These are phyloP conservation scores for Trichophyton schoenleinii DNA, from an alignment of 2,329 filamentous ascomycete genomes.

Conservation along the genomic window DNA sequence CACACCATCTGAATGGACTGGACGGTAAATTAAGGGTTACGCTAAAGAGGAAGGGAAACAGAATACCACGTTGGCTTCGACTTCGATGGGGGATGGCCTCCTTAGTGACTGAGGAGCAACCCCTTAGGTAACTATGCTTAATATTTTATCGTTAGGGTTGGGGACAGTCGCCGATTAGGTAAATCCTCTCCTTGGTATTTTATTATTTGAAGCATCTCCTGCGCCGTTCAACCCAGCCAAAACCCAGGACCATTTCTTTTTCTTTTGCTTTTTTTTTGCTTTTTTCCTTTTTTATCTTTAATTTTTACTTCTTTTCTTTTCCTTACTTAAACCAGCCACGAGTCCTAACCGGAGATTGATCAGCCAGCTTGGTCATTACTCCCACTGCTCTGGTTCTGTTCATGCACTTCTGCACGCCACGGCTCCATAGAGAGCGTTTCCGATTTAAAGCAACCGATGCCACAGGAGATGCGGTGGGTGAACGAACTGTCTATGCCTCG, in stretches of 20 bases:
- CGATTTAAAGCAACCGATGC: not conserved
- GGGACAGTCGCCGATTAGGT: not conserved
- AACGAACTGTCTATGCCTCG: not conserved
- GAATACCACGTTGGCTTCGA: not conserved
- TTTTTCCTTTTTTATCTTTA: not conserved
- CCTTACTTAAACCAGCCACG: not conserved
- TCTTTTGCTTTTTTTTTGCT: not conserved
- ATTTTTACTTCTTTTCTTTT: not conserved
- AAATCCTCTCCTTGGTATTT: not conserved
- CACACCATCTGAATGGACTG: not conserved
- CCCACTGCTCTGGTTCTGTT: not conserved
- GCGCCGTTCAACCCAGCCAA: not conserved
- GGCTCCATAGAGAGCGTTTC: not conserved
- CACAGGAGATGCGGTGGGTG: not conserved
- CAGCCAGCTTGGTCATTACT: not conserved
- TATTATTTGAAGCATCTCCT: not conserved
- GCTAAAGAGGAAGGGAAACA: not conserved
- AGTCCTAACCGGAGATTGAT: not conserved
- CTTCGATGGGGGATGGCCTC: not conserved
- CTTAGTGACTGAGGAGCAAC: not conserved
- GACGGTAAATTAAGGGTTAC: not conserved
- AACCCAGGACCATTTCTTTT: not conserved
- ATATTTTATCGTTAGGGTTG: not conserved
- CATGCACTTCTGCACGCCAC: conserved; percentile 1
- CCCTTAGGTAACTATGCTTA: not conserved